phyloP scores from a whole-genome alignment of 179 eudicot species.

The Patellifolia procumbens region DNA sequence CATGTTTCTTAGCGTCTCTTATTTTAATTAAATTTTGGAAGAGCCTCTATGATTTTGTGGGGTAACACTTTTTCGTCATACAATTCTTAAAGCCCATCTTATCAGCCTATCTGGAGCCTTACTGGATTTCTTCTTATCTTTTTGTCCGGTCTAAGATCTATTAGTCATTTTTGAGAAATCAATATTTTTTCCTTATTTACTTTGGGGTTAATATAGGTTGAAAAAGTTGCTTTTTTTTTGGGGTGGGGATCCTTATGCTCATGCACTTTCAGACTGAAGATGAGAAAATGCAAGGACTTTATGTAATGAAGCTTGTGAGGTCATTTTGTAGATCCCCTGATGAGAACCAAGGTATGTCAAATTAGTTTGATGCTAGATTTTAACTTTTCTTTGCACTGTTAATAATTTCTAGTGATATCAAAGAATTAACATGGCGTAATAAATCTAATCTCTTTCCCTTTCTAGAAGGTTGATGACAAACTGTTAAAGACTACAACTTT shows the following conservation, averaged over 20 bases:
- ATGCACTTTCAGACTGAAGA: slow-evolving; percentile 53
- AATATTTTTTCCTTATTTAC: background rate
- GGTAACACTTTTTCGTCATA: background rate
- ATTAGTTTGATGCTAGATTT: background rate
- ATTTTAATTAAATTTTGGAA: background rate
- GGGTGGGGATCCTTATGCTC: slow-evolving; percentile 17
- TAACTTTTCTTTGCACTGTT: slow-evolving; percentile 1
- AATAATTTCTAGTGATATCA: background rate
- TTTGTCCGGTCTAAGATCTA: background rate
- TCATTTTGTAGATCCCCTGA: slow-evolving; percentile 78
- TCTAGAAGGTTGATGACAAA: background rate
- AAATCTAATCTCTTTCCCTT: background rate
- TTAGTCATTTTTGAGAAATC: background rate
- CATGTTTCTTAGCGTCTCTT: slow-evolving; percentile 5
- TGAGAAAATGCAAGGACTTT: slow-evolving; percentile 82
- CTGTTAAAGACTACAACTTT: background rate
- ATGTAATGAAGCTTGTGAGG: slow-evolving; percentile 90
- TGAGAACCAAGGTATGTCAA: slow-evolving; percentile 54
- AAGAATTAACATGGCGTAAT: background rate
- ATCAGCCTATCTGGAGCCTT: background rate
- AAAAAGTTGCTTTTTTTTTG: background rate
- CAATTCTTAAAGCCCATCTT: background rate
- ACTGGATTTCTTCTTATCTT: background rate
- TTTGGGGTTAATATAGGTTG: background rate
- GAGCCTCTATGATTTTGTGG: background rate